Percentiles rank a stretch among this genome's conserved stretches.
phyloP scores from a whole-genome alignment of 2,329 filamentous ascomycete species.

The Penicillium sp. region DNA sequence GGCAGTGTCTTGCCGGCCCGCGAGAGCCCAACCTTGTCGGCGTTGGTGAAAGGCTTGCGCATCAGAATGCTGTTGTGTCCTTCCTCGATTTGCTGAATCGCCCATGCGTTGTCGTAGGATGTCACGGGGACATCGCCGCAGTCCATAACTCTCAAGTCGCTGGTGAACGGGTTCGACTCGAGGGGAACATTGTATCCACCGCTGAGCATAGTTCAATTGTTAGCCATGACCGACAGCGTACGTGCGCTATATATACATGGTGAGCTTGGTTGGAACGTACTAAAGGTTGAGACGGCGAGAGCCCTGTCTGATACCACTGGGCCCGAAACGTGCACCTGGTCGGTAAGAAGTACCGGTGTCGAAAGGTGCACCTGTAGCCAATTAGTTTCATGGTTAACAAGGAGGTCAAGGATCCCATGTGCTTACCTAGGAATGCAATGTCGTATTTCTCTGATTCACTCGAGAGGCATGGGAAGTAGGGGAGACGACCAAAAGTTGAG shows the following conservation, averaged over 20 bases:
- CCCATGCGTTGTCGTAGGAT: constrained; percentile 80
- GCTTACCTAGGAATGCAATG: constrained; percentile 76
- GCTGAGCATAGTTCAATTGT: constrained; percentile 44
- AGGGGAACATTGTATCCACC: constrained; percentile 85
- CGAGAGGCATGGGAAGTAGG: constrained; percentile 74
- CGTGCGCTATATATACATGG: not conserved
- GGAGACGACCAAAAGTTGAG: constrained; percentile 76
- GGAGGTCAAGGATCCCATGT: not conserved
- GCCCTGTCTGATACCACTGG: constrained; percentile 80
- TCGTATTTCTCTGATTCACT: constrained; percentile 71
- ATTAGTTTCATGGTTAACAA: not conserved
- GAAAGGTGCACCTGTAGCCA: constrained; percentile 68
- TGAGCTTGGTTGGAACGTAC: constrained; percentile 51
- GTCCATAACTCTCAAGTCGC: constrained; percentile 76
- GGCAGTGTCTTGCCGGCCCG: constrained; percentile 74
- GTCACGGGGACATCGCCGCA: constrained; percentile 84
- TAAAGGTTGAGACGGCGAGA: constrained; percentile 83
- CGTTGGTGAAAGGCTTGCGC: constrained; percentile 67
- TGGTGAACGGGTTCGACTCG: constrained; percentile 74
- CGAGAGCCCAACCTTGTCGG: constrained; percentile 64
- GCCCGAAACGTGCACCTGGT: constrained; percentile 79
- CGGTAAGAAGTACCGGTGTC: constrained; percentile 84
- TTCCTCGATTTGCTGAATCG: constrained; percentile 80
- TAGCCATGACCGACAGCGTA: constrained; percentile 18
- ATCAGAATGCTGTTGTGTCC: constrained; percentile 75